Evolutionary conservation across 140 eudicot species (phyloP).

Genomic region (Ambrosia hybrid): DNA sequence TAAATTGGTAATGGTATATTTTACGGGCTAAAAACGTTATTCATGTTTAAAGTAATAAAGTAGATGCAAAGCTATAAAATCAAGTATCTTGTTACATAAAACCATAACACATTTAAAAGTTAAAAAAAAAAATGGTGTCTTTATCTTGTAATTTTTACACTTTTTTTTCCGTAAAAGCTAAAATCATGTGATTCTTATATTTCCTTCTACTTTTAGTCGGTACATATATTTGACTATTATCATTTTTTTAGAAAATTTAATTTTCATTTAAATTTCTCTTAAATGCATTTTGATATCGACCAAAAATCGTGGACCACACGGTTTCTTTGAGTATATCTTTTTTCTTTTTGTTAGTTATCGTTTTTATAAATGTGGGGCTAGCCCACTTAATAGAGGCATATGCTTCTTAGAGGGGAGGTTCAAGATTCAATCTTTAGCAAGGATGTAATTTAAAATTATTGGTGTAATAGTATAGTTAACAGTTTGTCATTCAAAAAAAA

Average conservation of each 20-base stretch:
- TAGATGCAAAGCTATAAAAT: not conserved
- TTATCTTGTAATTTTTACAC: not conserved
- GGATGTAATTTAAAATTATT: no score
- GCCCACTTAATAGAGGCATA: no score
- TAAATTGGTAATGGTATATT: no score
- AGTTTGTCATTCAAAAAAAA: no score
- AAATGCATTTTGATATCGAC: not conserved
- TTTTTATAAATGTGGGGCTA: no score
- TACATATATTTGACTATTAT: slow-evolving; percentile 1
- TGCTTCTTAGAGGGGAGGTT: no score
- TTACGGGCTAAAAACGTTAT: no score
- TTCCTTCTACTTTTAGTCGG: slow-evolving; percentile 1
- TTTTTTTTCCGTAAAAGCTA: not conserved
- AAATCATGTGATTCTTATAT: slow-evolving; percentile 1
- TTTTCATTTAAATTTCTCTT: not conserved
- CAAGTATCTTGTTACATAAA: no score
- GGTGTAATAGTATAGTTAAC: no score
- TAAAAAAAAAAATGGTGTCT: no score
- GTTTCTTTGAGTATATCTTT: not conserved
- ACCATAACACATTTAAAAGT: no score
- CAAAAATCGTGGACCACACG: not conserved
- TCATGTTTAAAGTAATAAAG: not conserved
- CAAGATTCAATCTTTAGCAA: no score
- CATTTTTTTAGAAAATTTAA: not conserved
- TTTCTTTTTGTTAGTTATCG: not conserved